Base-by-base conservation (phyloP, 2,329 filamentous ascomycete genomes). In the Colletotrichum costaricense region DNA sequence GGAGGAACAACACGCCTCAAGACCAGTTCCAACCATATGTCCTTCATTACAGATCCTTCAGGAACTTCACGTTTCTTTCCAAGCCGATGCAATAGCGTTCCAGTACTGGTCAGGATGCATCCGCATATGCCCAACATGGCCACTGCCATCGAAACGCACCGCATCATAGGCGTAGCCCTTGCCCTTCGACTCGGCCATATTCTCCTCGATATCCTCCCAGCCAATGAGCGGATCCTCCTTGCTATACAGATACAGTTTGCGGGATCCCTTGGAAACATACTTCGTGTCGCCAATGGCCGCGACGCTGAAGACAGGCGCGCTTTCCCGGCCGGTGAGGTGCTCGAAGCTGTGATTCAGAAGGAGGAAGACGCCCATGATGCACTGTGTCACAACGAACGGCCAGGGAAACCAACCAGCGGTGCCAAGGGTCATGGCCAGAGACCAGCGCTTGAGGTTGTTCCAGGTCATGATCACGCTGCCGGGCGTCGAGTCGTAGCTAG, bases 41-140 rank as follows among this genome's bases (percentile, higher is more conserved):
- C 38, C 6, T 42, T 19, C 38, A 6, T 49, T 9, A 2, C 19
- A 11, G 19, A 11, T 22, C 4, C 3, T 22, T 24, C 4, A 1
- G n/a, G 5, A 35, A 4, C 9, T n/a, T 67, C 28, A 63, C n/a
- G 42, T 55, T 49, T 62, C 59, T 52, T 76, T 76, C 81, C 81
- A 82, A 26, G 76, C 76, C 4, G 69, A 67, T 30, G 76, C 62
- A 38, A 88, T 85, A 0, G 83, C 80, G 1, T 75, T 78, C 91
- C 91, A 93, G 77, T 93, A 93, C 78, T 87, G 83, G 38, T 84
- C 84, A 1, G 87, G 86, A 68, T 91, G 86, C 79, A 86, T 81
- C 22, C 87, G 83, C 82, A 93, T 88, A 77, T 93, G 90, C 1
- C 88, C 89, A 22, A 91, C 91, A 79, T 93, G 91, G 1, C 86